These are phyloP conservation scores for Blastobotrys muscicola DNA, from an alignment of 805 yeast genomes.

Conservation along the genomic window DNA sequence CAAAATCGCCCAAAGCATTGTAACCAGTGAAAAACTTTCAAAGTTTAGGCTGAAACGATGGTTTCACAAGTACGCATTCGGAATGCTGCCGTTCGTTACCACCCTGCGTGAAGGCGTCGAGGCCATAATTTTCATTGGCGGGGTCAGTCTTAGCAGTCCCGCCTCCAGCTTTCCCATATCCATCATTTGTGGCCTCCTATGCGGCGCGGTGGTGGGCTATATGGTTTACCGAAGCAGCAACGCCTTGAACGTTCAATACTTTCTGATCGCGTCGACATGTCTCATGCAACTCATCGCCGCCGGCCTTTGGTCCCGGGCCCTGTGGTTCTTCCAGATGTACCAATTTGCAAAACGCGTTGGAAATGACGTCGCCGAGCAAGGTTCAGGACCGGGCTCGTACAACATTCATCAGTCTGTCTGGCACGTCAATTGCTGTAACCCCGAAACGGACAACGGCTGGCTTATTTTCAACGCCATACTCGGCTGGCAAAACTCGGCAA, in stretches of 20 bases:
- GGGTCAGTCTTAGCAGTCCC: constrained; percentile 66
- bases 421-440: constrained; percentile 98
- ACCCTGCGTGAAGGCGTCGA: constrained; percentile 94
- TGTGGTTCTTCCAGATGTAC: constrained; percentile 79
- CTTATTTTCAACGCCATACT: constrained; percentile 88
- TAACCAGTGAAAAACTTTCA: constrained; percentile 31
- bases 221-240: constrained; percentile 77
- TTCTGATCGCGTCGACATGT: constrained; percentile 79
- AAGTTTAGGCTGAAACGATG: constrained; percentile 32
- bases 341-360: constrained; percentile 59
- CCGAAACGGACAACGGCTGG: constrained; percentile 90
- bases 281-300: constrained; percentile 84
- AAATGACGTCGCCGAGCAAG: constrained; percentile 90
- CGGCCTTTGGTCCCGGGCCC: constrained; percentile 86
- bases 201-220: constrained; percentile 66
- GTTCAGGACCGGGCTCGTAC: constrained; percentile 93
- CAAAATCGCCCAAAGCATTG: constrained; percentile 78
- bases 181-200: constrained; percentile 75
- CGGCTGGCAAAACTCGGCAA: constrained; percentile 98
- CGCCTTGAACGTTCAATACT: constrained; percentile 71
- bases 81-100: constrained; percentile 81
- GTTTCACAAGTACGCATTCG: constrained; percentile 75
- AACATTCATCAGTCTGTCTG: constrained; percentile 71
- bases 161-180: constrained; percentile 85
- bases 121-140: constrained; percentile 93